These are phyloP conservation scores for Didymella pinodella DNA, from an alignment of 2,329 filamentous ascomycete species.

Conservation along the genomic window DNA sequence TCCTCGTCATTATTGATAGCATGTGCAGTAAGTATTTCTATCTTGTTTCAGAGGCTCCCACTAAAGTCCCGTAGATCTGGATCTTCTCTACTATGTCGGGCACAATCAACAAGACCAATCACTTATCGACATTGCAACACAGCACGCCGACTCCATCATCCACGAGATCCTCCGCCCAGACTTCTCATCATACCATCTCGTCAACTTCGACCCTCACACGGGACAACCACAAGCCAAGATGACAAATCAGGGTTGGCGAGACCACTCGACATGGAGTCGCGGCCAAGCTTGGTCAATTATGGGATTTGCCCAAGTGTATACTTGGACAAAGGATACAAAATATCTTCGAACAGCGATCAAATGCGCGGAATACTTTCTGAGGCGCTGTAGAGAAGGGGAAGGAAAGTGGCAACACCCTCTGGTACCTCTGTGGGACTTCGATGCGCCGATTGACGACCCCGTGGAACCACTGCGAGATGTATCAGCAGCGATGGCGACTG, in stretches of 20 bases:
- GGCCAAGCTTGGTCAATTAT: slow-evolving; percentile 61
- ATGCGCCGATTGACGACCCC: slow-evolving; percentile 55
- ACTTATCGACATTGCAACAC: slow-evolving; percentile 50
- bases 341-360: slow-evolving; percentile 57
- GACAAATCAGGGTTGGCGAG: slow-evolving; percentile 58
- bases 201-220: slow-evolving; percentile 56
- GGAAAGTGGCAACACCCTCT: slow-evolving; percentile 38
- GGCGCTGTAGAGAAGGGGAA: slow-evolving; percentile 48
- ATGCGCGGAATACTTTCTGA: slow-evolving; percentile 58
- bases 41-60: not conserved
- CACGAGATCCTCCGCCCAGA: slow-evolving; percentile 47
- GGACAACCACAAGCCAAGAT: slow-evolving; percentile 57
- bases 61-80: slow-evolving; percentile 42
- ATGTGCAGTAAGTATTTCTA: slow-evolving; percentile 46
- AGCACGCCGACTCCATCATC: slow-evolving; percentile 51
- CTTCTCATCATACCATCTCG: slow-evolving; percentile 54
- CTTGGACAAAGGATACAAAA: slow-evolving; percentile 55
- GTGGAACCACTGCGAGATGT: slow-evolving; percentile 48
- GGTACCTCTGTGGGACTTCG: slow-evolving; percentile 62
- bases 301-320: slow-evolving; percentile 58
- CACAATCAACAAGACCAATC: slow-evolving; percentile 39
- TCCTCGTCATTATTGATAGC: slow-evolving; percentile 56
- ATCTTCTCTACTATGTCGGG: slow-evolving; percentile 51
- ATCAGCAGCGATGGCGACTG: slow-evolving; percentile 53
- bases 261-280: slow-evolving; percentile 57